Conservation (phyloP, 768 basidiomycete genomes). For the Lentinula boryana region DNA sequence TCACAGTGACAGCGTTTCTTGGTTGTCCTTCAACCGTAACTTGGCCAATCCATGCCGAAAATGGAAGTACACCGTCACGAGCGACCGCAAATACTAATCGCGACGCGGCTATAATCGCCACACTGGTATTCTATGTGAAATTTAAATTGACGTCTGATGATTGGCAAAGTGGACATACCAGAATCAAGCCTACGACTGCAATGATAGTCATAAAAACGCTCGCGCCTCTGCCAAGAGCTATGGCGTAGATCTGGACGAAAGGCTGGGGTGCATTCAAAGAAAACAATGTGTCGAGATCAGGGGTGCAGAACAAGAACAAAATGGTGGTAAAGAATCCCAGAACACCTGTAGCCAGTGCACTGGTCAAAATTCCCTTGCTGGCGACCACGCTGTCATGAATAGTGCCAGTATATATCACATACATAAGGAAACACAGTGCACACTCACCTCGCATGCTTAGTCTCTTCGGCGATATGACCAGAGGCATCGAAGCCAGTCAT, state of each 20-base stretch:
- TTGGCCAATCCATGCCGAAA: constrained; percentile 76
- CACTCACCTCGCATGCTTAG: constrained; percentile 64
- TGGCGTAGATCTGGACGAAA: constrained; percentile 82
- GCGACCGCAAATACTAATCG: constrained; percentile 89
- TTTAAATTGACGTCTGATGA: not conserved
- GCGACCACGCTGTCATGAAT: constrained; percentile 53
- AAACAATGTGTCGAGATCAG: constrained; percentile 72
- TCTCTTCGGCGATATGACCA: constrained; percentile 86
- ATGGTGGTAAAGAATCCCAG: constrained; percentile 77
- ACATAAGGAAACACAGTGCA: not conserved
- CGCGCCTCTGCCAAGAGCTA: constrained; percentile 74
- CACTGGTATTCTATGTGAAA: constrained; percentile 65
- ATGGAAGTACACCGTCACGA: constrained; percentile 86
- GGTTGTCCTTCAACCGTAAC: constrained; percentile 73
- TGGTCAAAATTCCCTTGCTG: constrained; percentile 75
- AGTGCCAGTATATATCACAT: not conserved
- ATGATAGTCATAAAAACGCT: constrained; percentile 86
- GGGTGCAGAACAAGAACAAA: constrained; percentile 80
- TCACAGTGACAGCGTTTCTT: constrained; percentile 80
- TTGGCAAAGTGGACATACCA: constrained; percentile 40
- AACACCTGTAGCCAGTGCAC: constrained; percentile 71
- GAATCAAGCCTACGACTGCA: constrained; percentile 77
- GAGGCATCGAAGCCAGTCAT: constrained; percentile 90
- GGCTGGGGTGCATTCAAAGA: constrained; percentile 81
- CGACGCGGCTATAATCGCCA: constrained; percentile 84